phyloP scores from a whole-genome alignment of 2,329 filamentous ascomycete species.

The Talaromyces piceae region DNA sequence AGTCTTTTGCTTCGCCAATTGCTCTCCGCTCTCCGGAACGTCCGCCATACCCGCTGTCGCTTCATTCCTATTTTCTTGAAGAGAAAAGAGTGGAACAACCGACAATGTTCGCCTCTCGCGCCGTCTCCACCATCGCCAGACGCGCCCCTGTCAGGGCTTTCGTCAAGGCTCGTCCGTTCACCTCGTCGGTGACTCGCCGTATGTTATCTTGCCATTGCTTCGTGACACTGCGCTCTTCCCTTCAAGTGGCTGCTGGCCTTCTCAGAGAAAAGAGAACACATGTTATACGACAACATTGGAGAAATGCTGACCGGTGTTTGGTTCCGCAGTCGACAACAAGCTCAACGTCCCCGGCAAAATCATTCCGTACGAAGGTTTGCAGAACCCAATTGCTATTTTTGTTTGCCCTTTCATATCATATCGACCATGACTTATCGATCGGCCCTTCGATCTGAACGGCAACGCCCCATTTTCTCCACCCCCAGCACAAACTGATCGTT shows the following conservation, averaged over 20 bases:
- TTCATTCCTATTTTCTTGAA: neutral
- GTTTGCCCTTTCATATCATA: neutral
- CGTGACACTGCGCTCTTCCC: neutral
- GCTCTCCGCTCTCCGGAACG: slow-evolving; percentile 2
- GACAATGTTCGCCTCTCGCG: slow-evolving; percentile 42
- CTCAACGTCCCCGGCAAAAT: slow-evolving; percentile 37
- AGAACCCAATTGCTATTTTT: neutral
- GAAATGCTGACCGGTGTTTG: slow-evolving; percentile 1
- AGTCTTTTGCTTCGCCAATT: slow-evolving; percentile 8
- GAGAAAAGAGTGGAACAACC: slow-evolving; percentile 18
- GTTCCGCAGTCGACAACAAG: slow-evolving; percentile 25
- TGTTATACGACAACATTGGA: neutral
- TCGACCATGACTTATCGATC: neutral
- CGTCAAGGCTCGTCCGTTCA: slow-evolving; percentile 37
- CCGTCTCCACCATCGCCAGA: slow-evolving; percentile 39
- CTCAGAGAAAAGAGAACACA: neutral
- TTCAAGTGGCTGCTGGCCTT: neutral
- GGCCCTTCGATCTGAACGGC: neutral
- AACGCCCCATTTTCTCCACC: neutral
- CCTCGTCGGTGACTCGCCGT: slow-evolving; percentile 39
- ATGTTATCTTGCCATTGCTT: slow-evolving; percentile 23
- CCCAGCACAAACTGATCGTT: neutral
- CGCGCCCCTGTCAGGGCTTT: slow-evolving; percentile 37
- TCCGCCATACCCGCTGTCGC: neutral
- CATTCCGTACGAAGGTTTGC: slow-evolving; percentile 39